Conservation (phyloP, 805 yeast genomes). For the Suhomyces prunicola region DNA sequence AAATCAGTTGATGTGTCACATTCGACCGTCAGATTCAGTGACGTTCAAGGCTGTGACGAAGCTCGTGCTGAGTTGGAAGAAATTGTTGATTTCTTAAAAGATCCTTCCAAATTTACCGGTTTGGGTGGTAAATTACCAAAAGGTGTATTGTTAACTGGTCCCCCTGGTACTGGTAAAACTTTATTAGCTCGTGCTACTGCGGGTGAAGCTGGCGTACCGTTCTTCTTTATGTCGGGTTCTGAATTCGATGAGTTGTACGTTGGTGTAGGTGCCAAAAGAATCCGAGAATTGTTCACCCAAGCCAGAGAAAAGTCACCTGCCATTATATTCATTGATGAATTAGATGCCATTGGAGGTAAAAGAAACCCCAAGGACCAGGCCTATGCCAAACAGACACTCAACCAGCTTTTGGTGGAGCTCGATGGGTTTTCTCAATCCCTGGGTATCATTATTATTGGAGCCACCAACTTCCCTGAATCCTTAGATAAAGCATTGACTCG, state of each 20-base stretch:
- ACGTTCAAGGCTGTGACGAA: conserved; percentile 97
- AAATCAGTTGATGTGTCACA: conserved; percentile 80
- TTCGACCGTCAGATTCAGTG: conserved; percentile 83
- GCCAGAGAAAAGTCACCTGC: conserved; percentile 97
- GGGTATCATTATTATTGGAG: conserved; percentile 95
- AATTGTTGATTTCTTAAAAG: conserved; percentile 94
- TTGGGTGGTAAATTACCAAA: conserved; percentile 97
- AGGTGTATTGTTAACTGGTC: conserved; percentile 95
- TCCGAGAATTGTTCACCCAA: conserved; percentile 87
- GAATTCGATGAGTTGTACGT: conserved; percentile 98
- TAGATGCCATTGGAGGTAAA: conserved; percentile 98
- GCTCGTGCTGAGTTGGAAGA: conserved; percentile 97
- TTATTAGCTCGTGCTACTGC: conserved; percentile 96
- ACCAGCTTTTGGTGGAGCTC: conserved; percentile 90
- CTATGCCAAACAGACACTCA: conserved; percentile 94
- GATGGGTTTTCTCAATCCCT: conserved; percentile 93
- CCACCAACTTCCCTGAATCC: conserved; percentile 96
- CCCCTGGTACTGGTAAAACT: conserved; percentile 99
- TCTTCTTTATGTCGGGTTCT: conserved; percentile 97
- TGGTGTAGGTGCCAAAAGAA: conserved; percentile 98
- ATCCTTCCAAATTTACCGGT: conserved; percentile 93
- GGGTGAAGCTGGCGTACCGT: conserved; percentile 98
- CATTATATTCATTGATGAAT: conserved; percentile 93
- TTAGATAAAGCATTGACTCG: conserved; percentile 95
- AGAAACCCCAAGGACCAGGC: conserved; percentile 98